Base-by-base conservation (phyloP, 140 eudicot genomes). In the Erigeron philadelphicus region DNA sequence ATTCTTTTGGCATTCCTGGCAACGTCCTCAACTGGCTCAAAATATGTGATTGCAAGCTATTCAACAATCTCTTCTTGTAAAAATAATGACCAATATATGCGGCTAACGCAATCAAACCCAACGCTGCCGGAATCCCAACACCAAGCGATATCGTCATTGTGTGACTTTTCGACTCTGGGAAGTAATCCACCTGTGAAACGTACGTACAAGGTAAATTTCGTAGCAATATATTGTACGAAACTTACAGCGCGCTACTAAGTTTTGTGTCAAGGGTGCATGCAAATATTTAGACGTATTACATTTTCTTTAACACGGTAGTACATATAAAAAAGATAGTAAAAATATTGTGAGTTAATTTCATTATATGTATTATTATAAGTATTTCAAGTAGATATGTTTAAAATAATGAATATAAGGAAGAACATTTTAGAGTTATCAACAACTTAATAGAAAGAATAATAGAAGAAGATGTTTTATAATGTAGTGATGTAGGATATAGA, bases 1-100 rank as follows among this genome's bases (percentile, higher is more conserved):
- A 90, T 78, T 88, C 97, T 59, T 82, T 78, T 0, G 97, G 97
- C 72, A 75, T 82, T 23, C 96, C 97, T 0, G 97, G 97, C 56
- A 90, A 52, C 41, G 90, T 84, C 53, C 81, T 77, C 13, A 90
- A 41, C 8, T 87, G 85, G 55, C 97, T 85, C 40, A 82, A 48
- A 8, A 88, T 76, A 15, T 82, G 80, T 13, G 86, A 76, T 21
- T 72, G 75, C 11, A 83, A 73, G 17, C 78, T 58, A 5, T 58
- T 42, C 73, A 47, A 41, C 58, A 42, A 61, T 46, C 71, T 55
- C 43, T 67, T 77, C 73, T 72, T 82, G 1, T 72, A 65, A 4
- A 67, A 43, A 11, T 7, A 67, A 21, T 61, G 78, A 1, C 76
- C 80, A 2, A 83, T 17, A 12, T 73, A 61, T 8, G 31, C 84